Evolutionary conservation across 306 rosid species (phyloP), one percentile per base, ranked within the genome.

Genomic region (Cucurbita moschata): DNA sequence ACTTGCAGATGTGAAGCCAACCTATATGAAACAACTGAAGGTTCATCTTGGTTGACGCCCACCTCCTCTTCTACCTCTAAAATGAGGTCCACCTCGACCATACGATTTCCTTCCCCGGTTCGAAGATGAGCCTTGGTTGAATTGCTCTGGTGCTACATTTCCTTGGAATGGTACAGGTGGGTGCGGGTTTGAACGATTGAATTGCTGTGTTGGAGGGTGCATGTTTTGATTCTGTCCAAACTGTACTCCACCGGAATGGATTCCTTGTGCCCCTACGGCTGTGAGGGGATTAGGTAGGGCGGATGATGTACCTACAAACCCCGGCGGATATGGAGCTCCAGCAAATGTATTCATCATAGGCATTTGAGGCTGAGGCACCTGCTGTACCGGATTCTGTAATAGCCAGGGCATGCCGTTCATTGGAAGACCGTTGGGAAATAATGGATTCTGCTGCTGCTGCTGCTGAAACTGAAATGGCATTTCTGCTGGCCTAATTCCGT

Each of bases 401-500:
- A 67, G 81, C 85, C 89, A 87, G 5, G 96, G 58, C 61, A 83
- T 23, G 77, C 70, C 79, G 83, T 83, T 88, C 49, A 76, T 16
- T 19, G 89, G 85, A 75, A 86, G 79, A 51, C 82, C 86, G 74
- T 76, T 83, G 13, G 86, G 87, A 79, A 86, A 72, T 63, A 80
- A 21, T 7, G 76, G 76, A 60, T 74, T 69, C 64, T 78, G 92
- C 62, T 75, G 78, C 35, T 30, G 35, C 35, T 30, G 35, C 81
- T 78, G 89, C 61, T 73, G 91, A 55, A 83, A 91, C 81, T 77
- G 89, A 75, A 72, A 59, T 35, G 75, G 76, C 83, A 72, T 76
- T 69, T 88, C 86, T 19, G 79, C 79, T 55, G 84, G 37, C 98
- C 96, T 86, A 78, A 82, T 76, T 74, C 82, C 87, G 26, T 77